Base-by-base conservation (phyloP, 2,329 filamentous ascomycete species). In the Apiospora kogelbergensis region DNA sequence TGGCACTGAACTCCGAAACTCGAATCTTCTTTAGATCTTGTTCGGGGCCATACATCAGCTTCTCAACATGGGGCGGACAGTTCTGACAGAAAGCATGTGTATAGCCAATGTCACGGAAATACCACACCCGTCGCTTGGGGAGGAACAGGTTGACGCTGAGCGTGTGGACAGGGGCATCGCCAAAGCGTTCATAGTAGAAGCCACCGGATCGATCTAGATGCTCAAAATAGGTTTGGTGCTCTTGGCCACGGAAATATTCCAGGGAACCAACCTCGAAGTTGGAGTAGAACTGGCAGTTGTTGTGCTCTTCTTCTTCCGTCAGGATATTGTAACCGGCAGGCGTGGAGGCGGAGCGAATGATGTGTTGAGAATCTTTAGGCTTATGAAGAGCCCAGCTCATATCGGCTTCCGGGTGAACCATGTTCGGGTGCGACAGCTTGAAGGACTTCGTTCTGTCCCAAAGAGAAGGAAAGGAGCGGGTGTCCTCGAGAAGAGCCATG, bases 261-360 rank as follows among this genome's bases (percentile, higher is more conserved):
- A 85, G 76, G 33, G 81, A 84, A 67, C 84, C 86, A 72, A 89
- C 83, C 74, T 89, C 86, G 69, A 88, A 86, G 69, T 85, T 85
- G 11, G 84, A 83, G 70, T 85, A 84, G 74, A 85, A 82, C 67
- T 84, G 83, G 73, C 84, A 85, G 65, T 82, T 82, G 71, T 84
- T 84, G 77, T 84, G 87, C 69, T 83, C 80, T 20, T 80, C 78
- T 66, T 78, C 77, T 63, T 75, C 15, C 6, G 60, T 37, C 17
- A 30, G 30, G 42, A 30, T 68, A 40, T 44, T 45, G 9, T 42
- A 30, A 15, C 63, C 63, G 33, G 63, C 63, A 9, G 63, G 63
- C 1, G 66, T 64, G 13, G 63, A 45, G 15, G 68, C 20, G 68
- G 63, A 64, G 68, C 70, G 53, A 63, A 68, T 15, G n/a, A 44